phyloP scores from a whole-genome alignment of 1,284 basidiomycete species.

The Cystobasidium sp. region DNA sequence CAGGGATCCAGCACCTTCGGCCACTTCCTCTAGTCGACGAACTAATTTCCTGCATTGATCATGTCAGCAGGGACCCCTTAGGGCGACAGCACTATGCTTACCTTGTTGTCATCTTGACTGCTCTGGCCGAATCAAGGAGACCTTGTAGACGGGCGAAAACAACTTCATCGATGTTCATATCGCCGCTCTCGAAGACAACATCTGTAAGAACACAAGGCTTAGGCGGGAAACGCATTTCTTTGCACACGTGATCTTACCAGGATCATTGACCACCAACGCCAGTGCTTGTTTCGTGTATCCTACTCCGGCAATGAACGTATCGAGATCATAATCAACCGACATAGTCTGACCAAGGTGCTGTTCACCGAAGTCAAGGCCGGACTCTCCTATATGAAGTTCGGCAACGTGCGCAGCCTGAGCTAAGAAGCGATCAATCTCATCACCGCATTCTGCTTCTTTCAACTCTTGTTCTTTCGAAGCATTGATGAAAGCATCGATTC shows the following conservation, averaged over 20 bases:
- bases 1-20: conserved; percentile 70
- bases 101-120: conserved; percentile 78
- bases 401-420: conserved; percentile 88
- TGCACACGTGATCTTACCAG: conserved; percentile 62
- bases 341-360: conserved; percentile 80
- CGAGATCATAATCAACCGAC: conserved; percentile 83
- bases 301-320: conserved; percentile 86
- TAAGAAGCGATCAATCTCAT: conserved; percentile 81
- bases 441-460: conserved; percentile 86
- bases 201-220: conserved; percentile 60
- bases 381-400: conserved; percentile 77
- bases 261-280: conserved; percentile 71
- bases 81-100: conserved; percentile 56
- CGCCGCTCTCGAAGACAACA: conserved; percentile 71
- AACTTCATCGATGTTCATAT: conserved; percentile 65
- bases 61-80: not conserved
- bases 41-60: conserved; percentile 73
- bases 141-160: conserved; percentile 80
- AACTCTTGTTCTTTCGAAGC: conserved; percentile 84
- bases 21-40: conserved; percentile 78
- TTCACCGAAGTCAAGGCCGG: conserved; percentile 83
- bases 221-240: conserved; percentile 31
- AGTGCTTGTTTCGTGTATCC: conserved; percentile 84
- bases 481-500: conserved; percentile 87
- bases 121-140: conserved; percentile 77